Conservation (phyloP, 805 yeast species). For the Ogataea corticis region DNA sequence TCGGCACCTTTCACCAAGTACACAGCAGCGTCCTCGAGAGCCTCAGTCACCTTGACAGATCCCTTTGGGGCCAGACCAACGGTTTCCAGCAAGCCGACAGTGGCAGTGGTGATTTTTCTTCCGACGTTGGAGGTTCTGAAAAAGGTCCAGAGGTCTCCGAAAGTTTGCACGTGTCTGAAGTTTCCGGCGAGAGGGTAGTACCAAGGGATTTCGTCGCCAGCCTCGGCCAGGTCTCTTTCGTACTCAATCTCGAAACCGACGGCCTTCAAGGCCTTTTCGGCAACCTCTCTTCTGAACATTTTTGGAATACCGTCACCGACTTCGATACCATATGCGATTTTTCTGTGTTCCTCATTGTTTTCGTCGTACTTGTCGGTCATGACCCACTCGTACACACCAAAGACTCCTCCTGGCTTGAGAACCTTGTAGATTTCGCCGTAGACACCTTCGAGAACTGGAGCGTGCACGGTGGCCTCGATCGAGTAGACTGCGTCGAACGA, state of each 20-base stretch:
- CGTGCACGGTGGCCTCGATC: constrained; percentile 98
- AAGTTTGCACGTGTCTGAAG: constrained; percentile 78
- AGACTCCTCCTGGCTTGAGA: constrained; percentile 95
- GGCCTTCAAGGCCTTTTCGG: constrained; percentile 77
- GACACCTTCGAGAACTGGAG: constrained; percentile 94
- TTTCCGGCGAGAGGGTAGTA: constrained; percentile 96
- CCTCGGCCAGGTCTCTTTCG: constrained; percentile 80
- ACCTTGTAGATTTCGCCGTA: constrained; percentile 93
- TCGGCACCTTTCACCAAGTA: constrained; percentile 93
- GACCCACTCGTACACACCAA: constrained; percentile 99
- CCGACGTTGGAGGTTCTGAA: constrained; percentile 88
- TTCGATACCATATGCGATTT: constrained; percentile 95
- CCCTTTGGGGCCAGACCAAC: constrained; percentile 92
- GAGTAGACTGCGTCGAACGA: constrained; percentile 96
- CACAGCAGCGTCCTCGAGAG: constrained; percentile 96
- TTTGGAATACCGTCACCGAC: constrained; percentile 99
- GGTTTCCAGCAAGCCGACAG: constrained; percentile 80
- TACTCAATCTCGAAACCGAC: constrained; percentile 85
- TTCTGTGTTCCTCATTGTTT: constrained; percentile 82
- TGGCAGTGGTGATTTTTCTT: constrained; percentile 78
- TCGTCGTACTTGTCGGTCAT: constrained; percentile 95
- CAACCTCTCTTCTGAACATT: constrained; percentile 85
- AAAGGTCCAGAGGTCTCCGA: constrained; percentile 77
- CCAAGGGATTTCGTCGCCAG: constrained; percentile 90
- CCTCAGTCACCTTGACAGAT: constrained; percentile 82